A percentile compares a stretch with the other conserved stretches of the same genome.
phyloP scores from a whole-genome alignment of 2,329 filamentous ascomycete genomes.

The Exophiala bonariae region DNA sequence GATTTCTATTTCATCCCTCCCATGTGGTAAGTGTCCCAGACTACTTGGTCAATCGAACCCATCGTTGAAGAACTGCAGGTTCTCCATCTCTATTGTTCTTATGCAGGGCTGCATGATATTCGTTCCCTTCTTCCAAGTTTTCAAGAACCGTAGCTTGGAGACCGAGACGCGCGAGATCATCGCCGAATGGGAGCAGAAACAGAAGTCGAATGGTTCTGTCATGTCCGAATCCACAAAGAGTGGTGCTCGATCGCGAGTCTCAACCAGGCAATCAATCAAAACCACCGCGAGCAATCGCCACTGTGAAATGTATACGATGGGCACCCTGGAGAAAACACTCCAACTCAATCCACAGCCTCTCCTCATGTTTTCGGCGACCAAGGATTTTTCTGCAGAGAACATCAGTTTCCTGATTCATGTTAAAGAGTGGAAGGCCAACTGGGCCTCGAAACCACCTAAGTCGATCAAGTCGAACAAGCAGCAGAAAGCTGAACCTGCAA shows the following conservation, averaged over 20 bases:
- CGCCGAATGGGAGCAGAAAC: conserved; percentile 39
- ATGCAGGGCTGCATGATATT: conserved; percentile 66
- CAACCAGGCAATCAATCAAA: conserved; percentile 38
- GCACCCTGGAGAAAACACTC: conserved; percentile 62
- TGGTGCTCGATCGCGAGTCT: conserved; percentile 29
- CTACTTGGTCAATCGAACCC: not conserved
- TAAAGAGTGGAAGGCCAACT: conserved; percentile 54
- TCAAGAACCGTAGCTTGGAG: conserved; percentile 35
- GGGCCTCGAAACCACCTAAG: conserved; percentile 21
- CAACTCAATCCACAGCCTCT: conserved; percentile 59
- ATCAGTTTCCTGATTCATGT: conserved; percentile 65
- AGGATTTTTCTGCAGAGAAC: conserved; percentile 71
- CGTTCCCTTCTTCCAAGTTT: conserved; percentile 61
- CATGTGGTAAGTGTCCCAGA: conserved; percentile 51
- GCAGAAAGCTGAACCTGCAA: conserved; percentile 17
- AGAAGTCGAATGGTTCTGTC: conserved; percentile 32
- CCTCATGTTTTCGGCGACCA: conserved; percentile 63
- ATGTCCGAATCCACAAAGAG: conserved; percentile 32
- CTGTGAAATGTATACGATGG: conserved; percentile 57
- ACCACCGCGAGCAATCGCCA: conserved; percentile 38
- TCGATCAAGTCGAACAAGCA: conserved; percentile 23
- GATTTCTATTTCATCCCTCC: conserved; percentile 61
- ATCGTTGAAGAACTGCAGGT: conserved; percentile 28
- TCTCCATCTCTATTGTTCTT: conserved; percentile 61
- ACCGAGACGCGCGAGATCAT: conserved; percentile 39